Evolutionary conservation across 2,329 filamentous ascomycete species (phyloP), one percentile per base, ranked within the genome.

Genomic region (Aspergillus hiratsukae): DNA sequence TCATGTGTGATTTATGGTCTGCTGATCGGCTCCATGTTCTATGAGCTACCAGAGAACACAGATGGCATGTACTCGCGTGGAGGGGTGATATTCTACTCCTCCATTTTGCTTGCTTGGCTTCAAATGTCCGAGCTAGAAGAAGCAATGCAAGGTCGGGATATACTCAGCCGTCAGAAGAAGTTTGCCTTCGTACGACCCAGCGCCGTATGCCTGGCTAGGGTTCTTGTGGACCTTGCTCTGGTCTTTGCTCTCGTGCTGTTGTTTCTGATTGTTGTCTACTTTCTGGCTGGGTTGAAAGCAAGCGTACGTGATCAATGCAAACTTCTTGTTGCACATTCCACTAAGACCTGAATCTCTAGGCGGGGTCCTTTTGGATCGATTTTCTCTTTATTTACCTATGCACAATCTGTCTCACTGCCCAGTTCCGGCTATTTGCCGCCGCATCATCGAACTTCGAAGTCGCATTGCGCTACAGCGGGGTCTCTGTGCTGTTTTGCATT

Each of bases 71-170:
- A 86, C 66, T 76, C 78, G 3, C 77, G 83, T 54, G 83, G 83
- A 19, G 84, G 84, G 60, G 76, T 81, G 3, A 69, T 83, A 2
- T 87, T 87, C 72, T 86, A 86, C 70, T 83, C 81, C 0, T 81
- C 85, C 41, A 74, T 87, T 37, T 81, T 87, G 67, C 72, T 86
- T 4, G 77, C 76, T 49, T 87, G 83, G 84, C 78, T 92, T 1
- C 87, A 90, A 56, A 77, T 93, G 43, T 83, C 85, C 0, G 89
- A 93, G 68, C 78, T 91, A 27, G 88, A 87, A 79, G 87, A 87
- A 59, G 87, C 87, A n/a, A 85, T 91, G 35, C 82, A 83, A 52
- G 86, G 88, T 4, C 81, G 89, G 45, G 79, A 80, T 2, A 84
- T 91, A 23, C 88, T 80, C 58, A 87, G 72, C 75, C 84, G 84